phyloP scores from a whole-genome alignment of 1,284 basidiomycete species.

The Malassezia equina region DNA sequence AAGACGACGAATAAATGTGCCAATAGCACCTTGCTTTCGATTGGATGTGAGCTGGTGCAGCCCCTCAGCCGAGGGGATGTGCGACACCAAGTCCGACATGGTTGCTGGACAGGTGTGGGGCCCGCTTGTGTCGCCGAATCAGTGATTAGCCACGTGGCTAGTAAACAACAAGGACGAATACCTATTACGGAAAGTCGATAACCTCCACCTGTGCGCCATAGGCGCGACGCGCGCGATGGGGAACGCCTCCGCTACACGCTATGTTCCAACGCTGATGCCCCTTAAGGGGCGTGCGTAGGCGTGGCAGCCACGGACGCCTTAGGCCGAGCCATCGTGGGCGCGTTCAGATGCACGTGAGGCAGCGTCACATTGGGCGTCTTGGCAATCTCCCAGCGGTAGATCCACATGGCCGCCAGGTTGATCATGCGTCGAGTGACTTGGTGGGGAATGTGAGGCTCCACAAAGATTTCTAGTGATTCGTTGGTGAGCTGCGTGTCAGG shows the following conservation, averaged over 20 bases:
- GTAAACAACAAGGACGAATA: conserved; percentile 2
- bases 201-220: no score
- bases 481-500: not conserved
- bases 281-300: no score
- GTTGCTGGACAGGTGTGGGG: not conserved
- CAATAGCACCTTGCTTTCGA: not conserved
- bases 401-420: conserved; percentile 1
- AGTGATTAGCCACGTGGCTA: not conserved
- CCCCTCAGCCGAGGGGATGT: not conserved
- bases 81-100: conserved; percentile 5
- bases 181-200: conserved; percentile 4
- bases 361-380: not conserved
- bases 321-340: not conserved
- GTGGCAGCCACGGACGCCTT: not conserved
- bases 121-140: not conserved
- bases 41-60: not conserved
- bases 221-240: no score
- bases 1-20: not conserved
- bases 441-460: conserved; percentile 1
- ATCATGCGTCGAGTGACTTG: not conserved
- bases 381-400: conserved; percentile 10
- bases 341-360: not conserved
- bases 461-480: conserved; percentile 2
- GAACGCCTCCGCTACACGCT: no score
- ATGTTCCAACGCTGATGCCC: no score